A percentile compares a stretch with the other conserved stretches of the same genome.
Evolutionary conservation across 371 early-diverging fungal species (phyloP).

Genomic region (Funneliformis caledonium): DNA sequence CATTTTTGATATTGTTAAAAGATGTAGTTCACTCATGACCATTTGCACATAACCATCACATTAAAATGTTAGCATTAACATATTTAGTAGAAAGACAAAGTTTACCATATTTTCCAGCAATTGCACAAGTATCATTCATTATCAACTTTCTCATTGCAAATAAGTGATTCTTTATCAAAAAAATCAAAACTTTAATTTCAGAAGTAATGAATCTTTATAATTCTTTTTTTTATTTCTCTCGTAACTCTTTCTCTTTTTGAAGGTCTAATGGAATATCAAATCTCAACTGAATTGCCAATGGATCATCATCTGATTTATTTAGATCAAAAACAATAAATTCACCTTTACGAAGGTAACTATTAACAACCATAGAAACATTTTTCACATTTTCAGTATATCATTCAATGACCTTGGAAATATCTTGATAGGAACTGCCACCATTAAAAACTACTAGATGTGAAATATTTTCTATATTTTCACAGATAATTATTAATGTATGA

Average conservation of each 20-base stretch:
- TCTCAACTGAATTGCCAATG: constrained; percentile 31
- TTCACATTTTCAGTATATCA: constrained; percentile 37
- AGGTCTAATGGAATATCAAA: constrained; percentile 33
- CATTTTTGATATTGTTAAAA: constrained; percentile 28
- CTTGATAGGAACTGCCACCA: too few relatives aligned
- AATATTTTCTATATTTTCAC: too few relatives aligned
- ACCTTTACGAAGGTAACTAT: constrained; percentile 15
- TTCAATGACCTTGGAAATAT: background rate
- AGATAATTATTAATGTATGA: too few relatives aligned
- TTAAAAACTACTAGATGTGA: too few relatives aligned
- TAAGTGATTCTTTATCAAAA: constrained; percentile 15
- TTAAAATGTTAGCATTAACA: too few relatives aligned
- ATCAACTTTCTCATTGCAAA: constrained; percentile 17
- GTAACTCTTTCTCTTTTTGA: constrained; percentile 25
- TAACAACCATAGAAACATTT: constrained; percentile 12
- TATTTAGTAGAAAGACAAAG: too few relatives aligned
- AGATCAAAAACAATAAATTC: too few relatives aligned
- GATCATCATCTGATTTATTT: too few relatives aligned
- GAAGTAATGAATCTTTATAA: too few relatives aligned
- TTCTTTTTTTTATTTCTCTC: constrained; percentile 11
- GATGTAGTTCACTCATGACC: constrained; percentile 30
- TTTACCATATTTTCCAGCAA: too few relatives aligned
- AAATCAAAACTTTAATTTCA: constrained; percentile 19
- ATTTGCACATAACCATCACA: constrained; percentile 29
- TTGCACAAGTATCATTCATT: too few relatives aligned